Evolutionary conservation across 768 basidiomycete genomes (phyloP).

Genomic region (Mycena chlorophos): DNA sequence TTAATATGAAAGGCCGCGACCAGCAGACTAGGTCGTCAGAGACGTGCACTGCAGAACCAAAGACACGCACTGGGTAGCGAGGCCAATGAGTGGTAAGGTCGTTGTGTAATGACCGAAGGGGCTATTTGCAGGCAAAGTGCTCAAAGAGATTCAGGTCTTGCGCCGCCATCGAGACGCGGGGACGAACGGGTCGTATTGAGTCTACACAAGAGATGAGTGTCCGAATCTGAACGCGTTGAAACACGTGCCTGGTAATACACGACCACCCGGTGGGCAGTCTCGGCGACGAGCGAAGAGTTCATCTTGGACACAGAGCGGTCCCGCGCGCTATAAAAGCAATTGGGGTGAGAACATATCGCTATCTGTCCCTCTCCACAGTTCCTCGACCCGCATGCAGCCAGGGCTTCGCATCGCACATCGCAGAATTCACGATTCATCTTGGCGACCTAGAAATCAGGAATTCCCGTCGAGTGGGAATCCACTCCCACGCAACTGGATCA

Average conservation of each 20-base stretch:
- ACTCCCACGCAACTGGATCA: no score
- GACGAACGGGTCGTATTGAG: no score
- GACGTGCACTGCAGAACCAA: not conserved
- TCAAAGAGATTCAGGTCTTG: no score
- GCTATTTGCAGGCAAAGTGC: slow-evolving; percentile 14
- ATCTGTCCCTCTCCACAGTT: no score
- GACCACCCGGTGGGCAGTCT: slow-evolving; percentile 23
- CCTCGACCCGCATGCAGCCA: not conserved
- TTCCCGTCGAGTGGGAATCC: no score
- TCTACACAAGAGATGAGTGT: no score
- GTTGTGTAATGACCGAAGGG: slow-evolving; percentile 24
- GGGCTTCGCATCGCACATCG: not conserved
- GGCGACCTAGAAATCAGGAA: no score
- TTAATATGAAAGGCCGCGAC: slow-evolving; percentile 31
- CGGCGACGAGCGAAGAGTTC: slow-evolving; percentile 10
- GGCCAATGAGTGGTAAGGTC: slow-evolving; percentile 23
- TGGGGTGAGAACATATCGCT: not conserved
- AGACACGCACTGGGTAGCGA: slow-evolving; percentile 23
- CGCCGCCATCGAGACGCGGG: no score
- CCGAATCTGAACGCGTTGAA: slow-evolving; percentile 18
- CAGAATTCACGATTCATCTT: no score
- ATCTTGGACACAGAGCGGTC: slow-evolving; percentile 4
- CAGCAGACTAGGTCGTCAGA: slow-evolving; percentile 16
- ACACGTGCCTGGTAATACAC: slow-evolving; percentile 29
- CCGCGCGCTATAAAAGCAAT: not conserved